These are phyloP conservation scores for Termitomyces sp. DNA, from an alignment of 1,284 basidiomycete species.

Conservation along the genomic window DNA sequence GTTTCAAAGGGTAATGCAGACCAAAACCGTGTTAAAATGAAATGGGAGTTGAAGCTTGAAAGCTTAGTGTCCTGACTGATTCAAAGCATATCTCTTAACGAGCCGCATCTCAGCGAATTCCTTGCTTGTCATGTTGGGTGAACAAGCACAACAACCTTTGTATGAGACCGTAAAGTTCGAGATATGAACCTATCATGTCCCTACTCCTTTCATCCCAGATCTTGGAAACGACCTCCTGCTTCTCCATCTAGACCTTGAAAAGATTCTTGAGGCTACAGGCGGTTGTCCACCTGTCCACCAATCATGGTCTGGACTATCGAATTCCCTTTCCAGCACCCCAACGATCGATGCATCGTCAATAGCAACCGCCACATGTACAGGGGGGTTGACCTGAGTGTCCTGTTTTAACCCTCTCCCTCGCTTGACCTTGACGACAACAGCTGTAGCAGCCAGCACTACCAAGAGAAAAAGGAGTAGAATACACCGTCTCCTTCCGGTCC, in stretches of 20 bases:
- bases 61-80: neutral
- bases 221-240: neutral
- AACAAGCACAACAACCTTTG: neutral
- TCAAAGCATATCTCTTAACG: neutral
- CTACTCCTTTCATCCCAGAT: neutral
- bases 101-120: neutral
- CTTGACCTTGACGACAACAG: constrained; percentile 15
- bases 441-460: constrained; percentile 12
- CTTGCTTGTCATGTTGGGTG: neutral
- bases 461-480: constrained; percentile 72
- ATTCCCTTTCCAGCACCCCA: neutral
- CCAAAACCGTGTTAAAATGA: neutral
- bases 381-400: constrained; percentile 1
- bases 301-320: neutral
- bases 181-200: neutral
- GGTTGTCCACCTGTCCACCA: constrained; percentile 1
- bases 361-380: neutral
- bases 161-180: neutral
- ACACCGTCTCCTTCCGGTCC: constrained; percentile 86
- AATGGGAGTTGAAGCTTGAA: neutral
- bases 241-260: constrained; percentile 4
- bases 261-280: constrained; percentile 8
- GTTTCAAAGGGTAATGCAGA: too few species aligned
- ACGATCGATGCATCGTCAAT: neutral
- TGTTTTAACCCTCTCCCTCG: constrained; percentile 8